phyloP scores from a whole-genome alignment of 2,329 filamentous ascomycete species.

The Colletotrichum navitas region DNA sequence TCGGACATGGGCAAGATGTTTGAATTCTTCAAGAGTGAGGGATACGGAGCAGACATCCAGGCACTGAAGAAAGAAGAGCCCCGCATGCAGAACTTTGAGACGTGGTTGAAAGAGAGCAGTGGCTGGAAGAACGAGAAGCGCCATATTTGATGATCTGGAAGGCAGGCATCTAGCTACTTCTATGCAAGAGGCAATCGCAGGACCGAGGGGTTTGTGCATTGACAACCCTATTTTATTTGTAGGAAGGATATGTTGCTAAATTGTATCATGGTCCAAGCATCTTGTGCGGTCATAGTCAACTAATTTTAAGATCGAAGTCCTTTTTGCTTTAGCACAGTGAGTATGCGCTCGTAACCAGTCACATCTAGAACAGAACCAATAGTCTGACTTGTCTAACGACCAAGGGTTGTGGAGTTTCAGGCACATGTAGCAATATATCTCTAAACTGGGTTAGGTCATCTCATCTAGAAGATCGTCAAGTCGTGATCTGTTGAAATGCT shows the following conservation, averaged over 20 bases:
- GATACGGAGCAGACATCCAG: constrained; percentile 40
- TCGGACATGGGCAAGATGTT: constrained; percentile 42
- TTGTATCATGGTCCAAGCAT: too few species aligned
- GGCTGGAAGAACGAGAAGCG: constrained; percentile 43
- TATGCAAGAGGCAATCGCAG: not conserved
- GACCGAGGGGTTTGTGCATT: too few species aligned
- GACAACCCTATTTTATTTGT: not conserved
- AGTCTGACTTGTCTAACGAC: too few species aligned
- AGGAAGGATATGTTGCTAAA: not conserved
- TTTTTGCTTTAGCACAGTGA: not conserved
- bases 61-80: constrained; percentile 39
- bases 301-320: not conserved
- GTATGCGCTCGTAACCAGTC: not conserved
- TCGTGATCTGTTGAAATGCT: too few species aligned
- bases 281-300: not conserved
- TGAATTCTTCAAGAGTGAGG: constrained; percentile 41
- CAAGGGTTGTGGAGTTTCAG: too few species aligned
- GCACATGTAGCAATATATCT: too few species aligned
- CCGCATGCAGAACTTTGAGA: constrained; percentile 43
- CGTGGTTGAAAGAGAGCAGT: constrained; percentile 46
- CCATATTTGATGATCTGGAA: not conserved
- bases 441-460: too few species aligned
- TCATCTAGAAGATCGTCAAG: too few species aligned
- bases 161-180: not conserved
- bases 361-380: not conserved